These are phyloP conservation scores for Apiotrichum brassicae DNA, from an alignment of 1,284 basidiomycete genomes.

Conservation along the genomic window DNA sequence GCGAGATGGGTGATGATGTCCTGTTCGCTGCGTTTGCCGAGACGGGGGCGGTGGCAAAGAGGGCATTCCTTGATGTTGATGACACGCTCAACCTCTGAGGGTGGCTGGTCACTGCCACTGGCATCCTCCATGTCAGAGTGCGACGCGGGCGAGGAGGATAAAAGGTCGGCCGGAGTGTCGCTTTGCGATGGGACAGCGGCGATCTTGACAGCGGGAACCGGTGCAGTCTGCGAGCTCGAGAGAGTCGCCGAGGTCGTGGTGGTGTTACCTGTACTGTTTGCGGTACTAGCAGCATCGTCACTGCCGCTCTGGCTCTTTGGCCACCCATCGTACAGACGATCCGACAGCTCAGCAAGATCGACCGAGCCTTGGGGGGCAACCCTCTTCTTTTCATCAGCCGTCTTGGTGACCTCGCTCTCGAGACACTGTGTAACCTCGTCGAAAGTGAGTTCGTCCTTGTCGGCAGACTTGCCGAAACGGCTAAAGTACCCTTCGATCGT, in stretches of 20 bases:
- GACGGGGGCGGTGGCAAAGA: slow-evolving; percentile 77
- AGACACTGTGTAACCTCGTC: slow-evolving; percentile 69
- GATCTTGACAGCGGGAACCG: slow-evolving; percentile 22
- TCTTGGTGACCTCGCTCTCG: slow-evolving; percentile 70
- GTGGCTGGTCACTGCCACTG: slow-evolving; percentile 1
- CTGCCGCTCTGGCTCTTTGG: background rate
- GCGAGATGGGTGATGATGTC: slow-evolving; percentile 92
- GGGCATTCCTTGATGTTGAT: slow-evolving; percentile 95
- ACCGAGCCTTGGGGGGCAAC: slow-evolving; percentile 10
- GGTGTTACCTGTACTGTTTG: background rate
- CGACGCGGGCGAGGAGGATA: slow-evolving; percentile 1
- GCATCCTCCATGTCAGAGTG: slow-evolving; percentile 13
- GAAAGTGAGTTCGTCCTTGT: slow-evolving; percentile 65
- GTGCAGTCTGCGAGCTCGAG: background rate
- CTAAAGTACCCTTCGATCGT: slow-evolving; percentile 79
- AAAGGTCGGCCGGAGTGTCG: background rate
- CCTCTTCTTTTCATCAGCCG: slow-evolving; percentile 61
- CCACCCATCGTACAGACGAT: slow-evolving; percentile 4
- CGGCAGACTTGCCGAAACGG: slow-evolving; percentile 60
- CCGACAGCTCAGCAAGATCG: slow-evolving; percentile 8
- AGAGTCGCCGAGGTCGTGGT: background rate
- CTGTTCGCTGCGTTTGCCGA: slow-evolving; percentile 79
- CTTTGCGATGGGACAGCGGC: slow-evolving; percentile 12
- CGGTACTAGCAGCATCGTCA: background rate
- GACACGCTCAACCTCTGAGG: slow-evolving; percentile 64